These are phyloP conservation scores for Lentinula raphanica DNA, from an alignment of 768 basidiomycete genomes.

Conservation along the genomic window DNA sequence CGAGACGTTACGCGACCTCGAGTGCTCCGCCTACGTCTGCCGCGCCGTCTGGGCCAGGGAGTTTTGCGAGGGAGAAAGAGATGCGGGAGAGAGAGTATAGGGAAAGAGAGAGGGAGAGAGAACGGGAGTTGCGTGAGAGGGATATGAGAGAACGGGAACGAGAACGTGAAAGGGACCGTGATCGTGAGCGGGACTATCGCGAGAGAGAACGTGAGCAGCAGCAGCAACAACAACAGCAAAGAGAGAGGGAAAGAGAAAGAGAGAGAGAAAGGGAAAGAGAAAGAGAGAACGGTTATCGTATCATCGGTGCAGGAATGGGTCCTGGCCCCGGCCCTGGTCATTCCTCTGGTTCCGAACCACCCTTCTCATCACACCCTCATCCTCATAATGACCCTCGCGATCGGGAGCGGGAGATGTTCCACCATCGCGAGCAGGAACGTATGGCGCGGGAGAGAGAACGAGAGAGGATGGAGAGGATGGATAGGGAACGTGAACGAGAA, in stretches of 20 bases:
- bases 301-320: conserved; percentile 13
- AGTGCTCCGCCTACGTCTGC: not conserved
- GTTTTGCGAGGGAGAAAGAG: not conserved
- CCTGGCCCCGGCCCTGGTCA: not conserved
- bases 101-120: conserved; percentile 9
- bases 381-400: not conserved
- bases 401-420: not conserved
- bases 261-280: conserved; percentile 15
- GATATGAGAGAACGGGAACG: conserved; percentile 11
- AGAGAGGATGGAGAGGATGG: conserved; percentile 27
- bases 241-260: conserved; percentile 18
- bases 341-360: not conserved
- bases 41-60: not conserved
- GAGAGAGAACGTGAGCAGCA: conserved; percentile 18
- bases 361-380: not conserved
- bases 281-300: conserved; percentile 15
- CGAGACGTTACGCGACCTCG: not conserved
- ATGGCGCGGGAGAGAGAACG: conserved; percentile 13
- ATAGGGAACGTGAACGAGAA: conserved; percentile 16
- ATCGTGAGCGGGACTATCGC: not conserved
- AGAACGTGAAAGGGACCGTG: conserved; percentile 13
- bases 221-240: conserved; percentile 9
- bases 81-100: not conserved
- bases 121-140: not conserved
- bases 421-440: not conserved